Evolutionary conservation across 306 rosid species (phyloP).

Genomic region (Hippophae gyantsensis): DNA sequence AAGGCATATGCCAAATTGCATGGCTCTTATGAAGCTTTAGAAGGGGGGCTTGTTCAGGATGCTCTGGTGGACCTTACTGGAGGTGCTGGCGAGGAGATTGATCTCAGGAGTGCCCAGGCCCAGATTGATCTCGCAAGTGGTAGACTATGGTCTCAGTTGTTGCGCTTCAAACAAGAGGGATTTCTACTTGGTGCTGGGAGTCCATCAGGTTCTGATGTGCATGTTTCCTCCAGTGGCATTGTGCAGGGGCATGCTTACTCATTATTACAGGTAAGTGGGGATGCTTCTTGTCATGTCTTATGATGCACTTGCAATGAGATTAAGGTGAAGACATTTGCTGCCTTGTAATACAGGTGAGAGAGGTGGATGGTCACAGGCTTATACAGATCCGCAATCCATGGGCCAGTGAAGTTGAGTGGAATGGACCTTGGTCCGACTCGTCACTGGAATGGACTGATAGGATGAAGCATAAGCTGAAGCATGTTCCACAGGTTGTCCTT

Average conservation of each 20-base stretch:
- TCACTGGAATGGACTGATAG: constrained; percentile 95
- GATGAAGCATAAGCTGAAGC: constrained; percentile 94
- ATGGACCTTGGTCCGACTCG: constrained; percentile 98
- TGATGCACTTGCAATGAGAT: not conserved
- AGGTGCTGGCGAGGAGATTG: constrained; percentile 99
- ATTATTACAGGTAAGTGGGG: constrained; percentile 61
- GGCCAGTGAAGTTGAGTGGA: constrained; percentile 99
- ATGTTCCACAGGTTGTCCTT: constrained; percentile 64
- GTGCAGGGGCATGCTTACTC: constrained; percentile 99
- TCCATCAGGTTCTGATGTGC: constrained; percentile 98
- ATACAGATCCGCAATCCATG: constrained; percentile 99
- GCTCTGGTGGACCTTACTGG: constrained; percentile 99
- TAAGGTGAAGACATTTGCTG: not conserved
- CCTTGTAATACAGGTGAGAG: constrained; percentile 55
- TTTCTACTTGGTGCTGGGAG: constrained; percentile 97
- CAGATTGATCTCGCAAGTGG: constrained; percentile 99
- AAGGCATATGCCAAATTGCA: constrained; percentile 99
- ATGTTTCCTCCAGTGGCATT: constrained; percentile 94
- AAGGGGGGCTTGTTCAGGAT: constrained; percentile 99
- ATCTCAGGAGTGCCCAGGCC: constrained; percentile 92
- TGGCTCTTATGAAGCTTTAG: constrained; percentile 94
- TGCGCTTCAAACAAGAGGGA: constrained; percentile 96
- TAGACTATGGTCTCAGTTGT: constrained; percentile 89
- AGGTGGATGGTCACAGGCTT: constrained; percentile 96
- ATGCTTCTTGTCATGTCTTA: not conserved